Evolutionary conservation across 163 green algal genomes (phyloP).

Genomic region (Coccomyxa subellipsoidea): DNA sequence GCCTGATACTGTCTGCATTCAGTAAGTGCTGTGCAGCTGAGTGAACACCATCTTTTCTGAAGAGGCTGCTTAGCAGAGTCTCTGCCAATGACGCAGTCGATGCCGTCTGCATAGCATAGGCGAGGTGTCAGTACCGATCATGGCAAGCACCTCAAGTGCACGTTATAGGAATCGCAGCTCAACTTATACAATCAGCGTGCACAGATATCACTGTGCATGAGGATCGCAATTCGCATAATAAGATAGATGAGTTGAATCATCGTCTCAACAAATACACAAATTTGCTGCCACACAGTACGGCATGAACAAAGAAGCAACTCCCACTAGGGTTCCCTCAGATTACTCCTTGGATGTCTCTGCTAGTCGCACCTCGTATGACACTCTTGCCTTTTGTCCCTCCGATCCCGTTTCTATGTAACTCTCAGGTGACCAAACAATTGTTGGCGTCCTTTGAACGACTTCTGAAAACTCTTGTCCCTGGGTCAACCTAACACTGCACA

Average conservation of each 20-base stretch:
- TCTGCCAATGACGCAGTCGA: background rate
- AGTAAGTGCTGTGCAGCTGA: background rate
- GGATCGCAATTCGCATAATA: too few species aligned
- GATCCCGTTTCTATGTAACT: background rate
- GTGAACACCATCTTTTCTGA: background rate
- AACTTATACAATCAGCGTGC: too few species aligned
- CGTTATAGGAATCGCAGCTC: too few species aligned
- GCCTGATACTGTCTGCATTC: background rate
- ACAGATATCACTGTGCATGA: too few species aligned
- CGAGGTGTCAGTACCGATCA: too few species aligned
- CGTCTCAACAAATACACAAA: too few species aligned
- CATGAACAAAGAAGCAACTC: background rate
- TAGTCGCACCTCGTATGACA: background rate
- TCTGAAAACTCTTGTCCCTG: background rate
- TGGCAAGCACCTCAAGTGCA: too few species aligned
- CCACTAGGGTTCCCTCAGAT: background rate
- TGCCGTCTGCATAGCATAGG: background rate
- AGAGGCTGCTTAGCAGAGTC: background rate
- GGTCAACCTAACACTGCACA: background rate
- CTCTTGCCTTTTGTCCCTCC: background rate
- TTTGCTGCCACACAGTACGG: background rate
- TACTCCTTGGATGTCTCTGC: background rate
- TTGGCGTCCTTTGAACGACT: background rate
- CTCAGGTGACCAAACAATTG: background rate
- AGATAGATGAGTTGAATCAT: too few species aligned